Evolutionary conservation across 1,284 basidiomycete genomes (phyloP).

Genomic region (Taiwanofungus camphoratus): DNA sequence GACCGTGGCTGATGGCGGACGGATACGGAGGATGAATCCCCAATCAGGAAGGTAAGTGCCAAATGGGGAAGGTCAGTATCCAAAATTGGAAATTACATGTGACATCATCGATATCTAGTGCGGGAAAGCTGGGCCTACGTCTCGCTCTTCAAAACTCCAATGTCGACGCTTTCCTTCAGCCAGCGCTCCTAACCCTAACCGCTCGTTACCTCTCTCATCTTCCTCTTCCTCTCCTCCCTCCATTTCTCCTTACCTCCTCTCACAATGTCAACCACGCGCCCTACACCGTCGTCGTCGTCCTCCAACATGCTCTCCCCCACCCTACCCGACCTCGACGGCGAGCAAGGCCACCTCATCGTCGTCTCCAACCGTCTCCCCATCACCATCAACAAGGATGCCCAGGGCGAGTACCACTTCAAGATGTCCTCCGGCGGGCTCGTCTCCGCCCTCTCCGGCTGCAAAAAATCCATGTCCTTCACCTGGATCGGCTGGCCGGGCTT

Average conservation of each 20-base stretch:
- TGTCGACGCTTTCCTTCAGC: no score
- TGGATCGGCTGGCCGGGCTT: constrained; percentile 95
- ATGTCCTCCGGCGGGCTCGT: constrained; percentile 96
- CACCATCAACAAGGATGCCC: constrained; percentile 83
- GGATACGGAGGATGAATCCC: no score
- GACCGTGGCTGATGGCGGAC: no score
- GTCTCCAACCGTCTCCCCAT: constrained; percentile 94
- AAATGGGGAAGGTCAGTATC: neutral
- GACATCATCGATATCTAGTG: constrained; percentile 19
- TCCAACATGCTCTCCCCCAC: constrained; percentile 17
- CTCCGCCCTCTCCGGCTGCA: constrained; percentile 91
- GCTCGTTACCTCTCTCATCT: constrained; percentile 13
- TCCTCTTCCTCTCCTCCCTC: neutral
- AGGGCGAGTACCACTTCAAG: constrained; percentile 92
- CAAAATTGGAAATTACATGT: constrained; percentile 16
- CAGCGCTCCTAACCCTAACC: no score
- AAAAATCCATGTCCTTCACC: constrained; percentile 93
- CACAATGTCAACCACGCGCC: constrained; percentile 5
- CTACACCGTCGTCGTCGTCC: constrained; percentile 23
- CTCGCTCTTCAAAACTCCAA: no score
- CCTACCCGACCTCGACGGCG: constrained; percentile 29
- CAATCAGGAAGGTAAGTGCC: no score
- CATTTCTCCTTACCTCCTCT: neutral
- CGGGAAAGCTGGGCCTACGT: constrained; percentile 11
- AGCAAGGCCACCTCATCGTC: constrained; percentile 79